Evolutionary conservation across 805 yeast genomes (phyloP).

Genomic region (Hanseniaspora pseudoguilliermondii): DNA sequence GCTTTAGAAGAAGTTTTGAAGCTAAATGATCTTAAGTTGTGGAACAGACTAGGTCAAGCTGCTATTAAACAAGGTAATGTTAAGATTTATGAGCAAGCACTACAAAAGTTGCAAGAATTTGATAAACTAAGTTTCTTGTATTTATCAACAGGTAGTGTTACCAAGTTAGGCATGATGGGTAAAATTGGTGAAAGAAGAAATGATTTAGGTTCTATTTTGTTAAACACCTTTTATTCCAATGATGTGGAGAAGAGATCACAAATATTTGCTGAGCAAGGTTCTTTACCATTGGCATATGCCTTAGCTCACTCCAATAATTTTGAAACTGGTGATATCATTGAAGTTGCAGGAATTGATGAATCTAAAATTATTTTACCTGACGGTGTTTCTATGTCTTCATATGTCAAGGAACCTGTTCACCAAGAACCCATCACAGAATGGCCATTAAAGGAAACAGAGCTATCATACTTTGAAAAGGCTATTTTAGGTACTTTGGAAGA

Average conservation of each 20-base stretch:
- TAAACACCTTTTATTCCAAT: constrained; percentile 66
- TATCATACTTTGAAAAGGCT: constrained; percentile 78
- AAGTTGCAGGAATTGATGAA: constrained; percentile 53
- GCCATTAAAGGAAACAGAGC: constrained; percentile 66
- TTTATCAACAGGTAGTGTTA: constrained; percentile 65
- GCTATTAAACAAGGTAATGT: constrained; percentile 85
- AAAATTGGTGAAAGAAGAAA: constrained; percentile 80
- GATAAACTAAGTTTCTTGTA: constrained; percentile 86
- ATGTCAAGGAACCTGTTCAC: constrained; percentile 38
- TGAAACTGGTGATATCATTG: constrained; percentile 57
- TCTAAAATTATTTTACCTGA: constrained; percentile 55
- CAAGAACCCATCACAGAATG: constrained; percentile 45
- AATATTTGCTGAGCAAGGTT: constrained; percentile 63
- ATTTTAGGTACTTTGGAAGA: constrained; percentile 64
- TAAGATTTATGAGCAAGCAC: constrained; percentile 70
- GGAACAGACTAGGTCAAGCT: constrained; percentile 75
- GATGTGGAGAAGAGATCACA: constrained; percentile 63
- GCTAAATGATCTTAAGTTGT: constrained; percentile 51
- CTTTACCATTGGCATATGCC: constrained; percentile 82
- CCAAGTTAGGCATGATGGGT: constrained; percentile 71
- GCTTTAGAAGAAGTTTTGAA: constrained; percentile 83
- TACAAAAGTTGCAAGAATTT: constrained; percentile 73
- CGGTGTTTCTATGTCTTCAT: constrained; percentile 29
- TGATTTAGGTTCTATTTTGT: constrained; percentile 65
- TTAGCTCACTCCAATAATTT: constrained; percentile 81